phyloP scores from a whole-genome alignment of 495 filamentous ascomycete genomes.

The Corynascus novoguineensis region DNA sequence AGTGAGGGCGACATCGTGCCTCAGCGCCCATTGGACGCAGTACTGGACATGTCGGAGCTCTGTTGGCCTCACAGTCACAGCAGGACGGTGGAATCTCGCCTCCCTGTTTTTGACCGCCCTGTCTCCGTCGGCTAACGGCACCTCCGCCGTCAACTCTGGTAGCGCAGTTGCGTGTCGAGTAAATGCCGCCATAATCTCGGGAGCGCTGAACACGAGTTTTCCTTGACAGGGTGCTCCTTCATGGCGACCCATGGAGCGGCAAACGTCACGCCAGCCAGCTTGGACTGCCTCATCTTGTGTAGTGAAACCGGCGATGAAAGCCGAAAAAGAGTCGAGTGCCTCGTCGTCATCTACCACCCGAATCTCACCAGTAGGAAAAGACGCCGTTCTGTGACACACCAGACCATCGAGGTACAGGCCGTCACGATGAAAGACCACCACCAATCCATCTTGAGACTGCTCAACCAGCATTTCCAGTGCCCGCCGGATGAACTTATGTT shows the following conservation, averaged over 20 bases:
- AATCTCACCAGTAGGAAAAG: slow-evolving; percentile 48
- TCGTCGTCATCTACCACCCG: slow-evolving; percentile 45
- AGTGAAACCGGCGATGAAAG: slow-evolving; percentile 49
- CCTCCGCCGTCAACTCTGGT: slow-evolving; percentile 43
- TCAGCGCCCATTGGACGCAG: slow-evolving; percentile 56
- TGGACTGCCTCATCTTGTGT: slow-evolving; percentile 35
- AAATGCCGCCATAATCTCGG: slow-evolving; percentile 50
- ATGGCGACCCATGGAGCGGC: slow-evolving; percentile 45
- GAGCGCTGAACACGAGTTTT: slow-evolving; percentile 49
- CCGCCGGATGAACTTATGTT: slow-evolving; percentile 42
- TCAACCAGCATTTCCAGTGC: slow-evolving; percentile 50
- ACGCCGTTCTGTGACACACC: slow-evolving; percentile 47
- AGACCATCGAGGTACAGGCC: slow-evolving; percentile 40
- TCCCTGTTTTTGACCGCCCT: slow-evolving; percentile 49
- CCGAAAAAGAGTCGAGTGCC: slow-evolving; percentile 48
- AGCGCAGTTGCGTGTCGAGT: slow-evolving; percentile 43
- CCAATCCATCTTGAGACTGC: slow-evolving; percentile 40
- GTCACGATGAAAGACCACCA: slow-evolving; percentile 54
- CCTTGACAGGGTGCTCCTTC: slow-evolving; percentile 37
- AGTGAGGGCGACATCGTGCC: slow-evolving; percentile 45
- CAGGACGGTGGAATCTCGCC: slow-evolving; percentile 43
- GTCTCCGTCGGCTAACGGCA: slow-evolving; percentile 34
- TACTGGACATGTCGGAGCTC: slow-evolving; percentile 48
- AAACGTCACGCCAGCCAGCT: slow-evolving; percentile 47
- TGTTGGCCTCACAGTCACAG: slow-evolving; percentile 45